These are phyloP conservation scores for Tricholoma sp. DNA, from an alignment of 768 basidiomycete species.

Conservation along the genomic window DNA sequence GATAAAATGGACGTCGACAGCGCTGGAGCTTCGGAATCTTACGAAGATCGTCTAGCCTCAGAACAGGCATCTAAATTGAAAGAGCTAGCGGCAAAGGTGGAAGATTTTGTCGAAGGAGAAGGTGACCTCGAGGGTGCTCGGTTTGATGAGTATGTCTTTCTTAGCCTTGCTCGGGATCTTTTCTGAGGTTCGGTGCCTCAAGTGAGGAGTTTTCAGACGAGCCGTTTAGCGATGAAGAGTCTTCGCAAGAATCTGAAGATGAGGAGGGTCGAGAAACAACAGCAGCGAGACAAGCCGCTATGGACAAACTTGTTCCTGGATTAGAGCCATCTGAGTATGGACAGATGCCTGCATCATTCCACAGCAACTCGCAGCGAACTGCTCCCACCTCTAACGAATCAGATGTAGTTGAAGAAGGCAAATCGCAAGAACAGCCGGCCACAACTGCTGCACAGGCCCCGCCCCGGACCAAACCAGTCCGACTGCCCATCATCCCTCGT, in stretches of 20 bases:
- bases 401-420: slow-evolving; percentile 31
- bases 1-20: slow-evolving; percentile 49
- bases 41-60: slow-evolving; percentile 50
- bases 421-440: slow-evolving; percentile 2
- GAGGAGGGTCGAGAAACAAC: slow-evolving; percentile 27
- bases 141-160: slow-evolving; percentile 71
- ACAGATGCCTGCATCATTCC: slow-evolving; percentile 69
- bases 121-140: slow-evolving; percentile 86
- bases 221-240: slow-evolving; percentile 49
- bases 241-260: slow-evolving; percentile 40
- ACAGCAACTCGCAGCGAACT: slow-evolving; percentile 65
- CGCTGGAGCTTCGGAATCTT: slow-evolving; percentile 17
- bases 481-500: slow-evolving; percentile 76
- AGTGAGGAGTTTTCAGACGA: slow-evolving; percentile 74
- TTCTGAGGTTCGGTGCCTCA: slow-evolving; percentile 5
- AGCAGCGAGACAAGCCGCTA: slow-evolving; percentile 52
- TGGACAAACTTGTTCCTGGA: slow-evolving; percentile 79
- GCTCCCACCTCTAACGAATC: slow-evolving; percentile 39
- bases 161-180: neutral
- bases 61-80: slow-evolving; percentile 68
- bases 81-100: slow-evolving; percentile 79
- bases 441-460: slow-evolving; percentile 13
- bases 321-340: slow-evolving; percentile 87
- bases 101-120: slow-evolving; percentile 85
- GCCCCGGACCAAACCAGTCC: slow-evolving; percentile 40